Conservation (phyloP, 805 yeast species). For the Candida ascalaphidarum region DNA sequence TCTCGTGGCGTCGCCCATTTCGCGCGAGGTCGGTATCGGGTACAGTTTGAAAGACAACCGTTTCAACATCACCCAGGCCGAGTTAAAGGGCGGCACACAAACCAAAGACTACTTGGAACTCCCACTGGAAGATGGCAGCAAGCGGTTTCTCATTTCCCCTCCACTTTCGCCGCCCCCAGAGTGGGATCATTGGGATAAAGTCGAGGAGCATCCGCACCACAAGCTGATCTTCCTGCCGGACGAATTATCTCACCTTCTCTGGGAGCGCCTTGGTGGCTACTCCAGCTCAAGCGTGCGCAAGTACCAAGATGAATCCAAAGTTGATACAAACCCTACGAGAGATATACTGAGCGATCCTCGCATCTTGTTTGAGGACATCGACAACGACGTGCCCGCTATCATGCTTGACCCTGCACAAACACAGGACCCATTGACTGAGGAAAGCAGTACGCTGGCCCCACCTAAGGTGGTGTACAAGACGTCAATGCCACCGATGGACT, state of each 20-base stretch:
- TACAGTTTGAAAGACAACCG: constrained; percentile 30
- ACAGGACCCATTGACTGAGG: too few species aligned
- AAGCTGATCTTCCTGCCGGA: constrained; percentile 26
- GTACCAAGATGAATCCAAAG: constrained; percentile 10
- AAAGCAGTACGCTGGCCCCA: too few species aligned
- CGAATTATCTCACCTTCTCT: constrained; percentile 32
- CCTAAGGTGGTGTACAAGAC: too few species aligned
- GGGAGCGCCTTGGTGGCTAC: constrained; percentile 36
- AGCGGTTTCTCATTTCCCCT: constrained; percentile 35
- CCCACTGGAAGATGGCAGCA: constrained; percentile 29
- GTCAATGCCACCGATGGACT: constrained; percentile 22
- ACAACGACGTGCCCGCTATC: constrained; percentile 33
- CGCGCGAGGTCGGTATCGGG: constrained; percentile 11
- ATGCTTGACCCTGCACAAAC: constrained; percentile 24
- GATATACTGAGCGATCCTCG: constrained; percentile 23
- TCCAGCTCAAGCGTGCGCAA: constrained; percentile 26
- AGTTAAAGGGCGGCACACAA: not conserved
- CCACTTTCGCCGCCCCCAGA: constrained; percentile 37
- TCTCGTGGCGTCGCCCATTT: constrained; percentile 8
- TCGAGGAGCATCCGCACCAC: constrained; percentile 33
- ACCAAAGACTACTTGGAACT: constrained; percentile 25
- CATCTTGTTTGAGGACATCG: constrained; percentile 27
- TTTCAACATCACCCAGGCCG: constrained; percentile 6
- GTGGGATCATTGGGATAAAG: constrained; percentile 34
- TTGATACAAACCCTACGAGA: too few species aligned